Base-by-base conservation (phyloP, 2,329 filamentous ascomycete genomes). In the Pyricularia pennisetigena region DNA sequence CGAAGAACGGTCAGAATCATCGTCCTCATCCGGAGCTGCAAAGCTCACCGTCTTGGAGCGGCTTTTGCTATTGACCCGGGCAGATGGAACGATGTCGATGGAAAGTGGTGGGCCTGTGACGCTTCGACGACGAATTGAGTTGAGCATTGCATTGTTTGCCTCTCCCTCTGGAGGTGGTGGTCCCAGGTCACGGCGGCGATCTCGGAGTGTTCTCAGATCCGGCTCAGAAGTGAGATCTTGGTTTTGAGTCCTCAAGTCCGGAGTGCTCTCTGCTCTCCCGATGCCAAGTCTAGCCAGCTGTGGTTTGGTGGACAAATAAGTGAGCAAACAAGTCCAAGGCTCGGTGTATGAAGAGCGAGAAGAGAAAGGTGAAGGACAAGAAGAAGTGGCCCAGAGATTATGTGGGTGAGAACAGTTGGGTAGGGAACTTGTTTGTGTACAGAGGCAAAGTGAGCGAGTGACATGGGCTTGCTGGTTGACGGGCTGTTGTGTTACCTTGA, bases 401-500 rank as follows among this genome's bases (percentile, higher is more conserved):
- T 24, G 54, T 35, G 65, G 20, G 49, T 3, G 35, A n/a, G 65
- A 61, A 28, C 59, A 26, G 9, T 14, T 7, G 10, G 14, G 16
- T n/a, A 54, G 20, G 41, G 20, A n/a, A 20, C 41, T 66, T 26
- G 35, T 66, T 24, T 66, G 29, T 65, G 6, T 29, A 14, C 20
- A 20, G 54, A 65, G 64, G 63, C 24, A 64, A 59, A 30, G 64
- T 63, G 57, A 68, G 24, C 14, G 49, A 65, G 30, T 9, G 23
- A 59, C 8, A 26, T 14, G 29, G 26, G 57, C 35, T 67, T 67
- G 16, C 26, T 62, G 35, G n/a, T 20, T 57, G n/a, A 49, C 14
- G 35, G 54, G 29, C 8, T 41, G 64, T 35, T 70, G 68, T 74
- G 80, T 79, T 79, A 88, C 86, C 83, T 85, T 86, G 75, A 79